Evolutionary conservation across 345 rosid genomes (phyloP), one percentile per base, ranked within the genome.

Genomic region (Acer saccharum): DNA sequence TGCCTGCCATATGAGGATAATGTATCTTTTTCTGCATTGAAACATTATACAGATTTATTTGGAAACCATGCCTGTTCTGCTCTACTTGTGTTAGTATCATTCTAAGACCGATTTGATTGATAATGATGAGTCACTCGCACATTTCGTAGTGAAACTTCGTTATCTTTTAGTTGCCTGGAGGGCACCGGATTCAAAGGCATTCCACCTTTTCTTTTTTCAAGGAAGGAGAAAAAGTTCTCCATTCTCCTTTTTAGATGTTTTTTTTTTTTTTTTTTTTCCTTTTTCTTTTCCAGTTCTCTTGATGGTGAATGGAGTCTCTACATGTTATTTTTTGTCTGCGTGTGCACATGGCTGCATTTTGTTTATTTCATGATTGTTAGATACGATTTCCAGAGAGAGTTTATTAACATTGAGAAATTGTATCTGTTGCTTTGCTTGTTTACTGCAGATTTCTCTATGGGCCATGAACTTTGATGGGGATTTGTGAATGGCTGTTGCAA

Each of bases 401-500:
- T 71, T 75, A 68, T 78, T 85, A 77, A 79, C 64, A 23, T 23
- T 69, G 43, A 35, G 52, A 52, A 48, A 62, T 81, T 83, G 81
- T 81, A 84, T 54, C 27, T 75, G 71, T 65, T 43, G 70, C 73
- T 72, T 50, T 35, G 66, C 69, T 62, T 73, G 76, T 58, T 72
- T 14, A 58, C 58, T 20, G 73, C 71, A 63, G 44, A 76, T 62
- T 43, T 64, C 35, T 64, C 77, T 39, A 0, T 58, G 69, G 65
- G 32, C 21, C 29, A 41, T 73, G 77, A 72, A n/a, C 29, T 71
- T 76, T 79, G 81, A 84, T 82, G 87, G 81, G 82, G 18, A 68
- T 46, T 78, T 76, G 81, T 71, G 77, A 83, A 57, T 79, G 82
- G 83, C 79, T 81, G 62, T 73, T 81, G 82, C 74, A 81, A 79